These are phyloP conservation scores for Botryosphaeria agaves DNA, from an alignment of 2,329 filamentous ascomycete species.

Conservation along the genomic window DNA sequence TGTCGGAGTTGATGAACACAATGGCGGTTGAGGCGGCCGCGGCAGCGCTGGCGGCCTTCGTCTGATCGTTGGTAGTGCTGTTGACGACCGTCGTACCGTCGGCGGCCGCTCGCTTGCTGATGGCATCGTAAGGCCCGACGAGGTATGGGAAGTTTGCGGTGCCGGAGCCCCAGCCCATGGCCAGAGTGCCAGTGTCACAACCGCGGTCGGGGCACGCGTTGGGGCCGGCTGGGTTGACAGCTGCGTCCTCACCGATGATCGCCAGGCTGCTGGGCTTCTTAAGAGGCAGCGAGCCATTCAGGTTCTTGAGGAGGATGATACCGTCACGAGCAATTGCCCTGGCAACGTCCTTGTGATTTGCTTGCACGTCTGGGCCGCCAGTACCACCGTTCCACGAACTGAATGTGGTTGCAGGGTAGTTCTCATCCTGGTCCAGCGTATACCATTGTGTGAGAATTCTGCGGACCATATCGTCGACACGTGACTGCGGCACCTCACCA, in stretches of 20 bases:
- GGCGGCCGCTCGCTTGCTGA: constrained; percentile 17
- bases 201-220: constrained; percentile 29
- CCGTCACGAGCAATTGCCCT: constrained; percentile 60
- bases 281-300: constrained; percentile 21
- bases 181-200: constrained; percentile 27
- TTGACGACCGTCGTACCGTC: constrained; percentile 20
- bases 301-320: constrained; percentile 60
- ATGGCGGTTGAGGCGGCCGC: constrained; percentile 16
- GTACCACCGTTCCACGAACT: constrained; percentile 35
- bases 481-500: constrained; percentile 35
- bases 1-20: constrained; percentile 30
- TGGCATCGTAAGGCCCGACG: constrained; percentile 24
- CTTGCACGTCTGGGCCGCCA: constrained; percentile 43
- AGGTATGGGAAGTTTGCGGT: constrained; percentile 22
- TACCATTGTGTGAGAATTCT: constrained; percentile 34
- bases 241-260: constrained; percentile 33
- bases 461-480: constrained; percentile 42
- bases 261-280: constrained; percentile 19
- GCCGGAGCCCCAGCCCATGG: constrained; percentile 29
- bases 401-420: constrained; percentile 40
- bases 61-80: constrained; percentile 11
- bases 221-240: constrained; percentile 25
- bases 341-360: constrained; percentile 53
- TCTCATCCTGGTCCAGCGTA: constrained; percentile 38
- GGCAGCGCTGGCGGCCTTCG: constrained; percentile 10